Percentiles rank a stretch among this genome's conserved stretches.
Conservation (phyloP, 441 rosid species). For the Jatropha podagrica region DNA sequence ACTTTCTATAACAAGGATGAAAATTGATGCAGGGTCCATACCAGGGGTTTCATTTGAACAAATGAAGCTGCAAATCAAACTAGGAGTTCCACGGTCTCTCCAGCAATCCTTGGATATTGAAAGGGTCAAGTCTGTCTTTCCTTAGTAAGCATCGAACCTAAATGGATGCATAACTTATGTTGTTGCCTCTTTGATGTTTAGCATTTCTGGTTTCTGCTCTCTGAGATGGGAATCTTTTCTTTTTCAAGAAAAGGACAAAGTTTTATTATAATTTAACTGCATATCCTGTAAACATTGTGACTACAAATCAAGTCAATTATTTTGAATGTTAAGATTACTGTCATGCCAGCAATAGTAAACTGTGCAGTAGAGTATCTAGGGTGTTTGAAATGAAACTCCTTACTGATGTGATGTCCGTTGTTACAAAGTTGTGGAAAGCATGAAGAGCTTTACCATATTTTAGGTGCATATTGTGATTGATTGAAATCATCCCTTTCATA, state of each 20-base stretch:
- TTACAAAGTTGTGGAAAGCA: not conserved
- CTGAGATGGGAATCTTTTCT: not conserved
- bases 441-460: not conserved
- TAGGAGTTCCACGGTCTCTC: constrained; percentile 88
- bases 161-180: constrained; percentile 2
- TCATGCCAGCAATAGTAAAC: not conserved
- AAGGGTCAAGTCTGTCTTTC: constrained; percentile 81
- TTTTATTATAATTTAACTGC: not conserved
- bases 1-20: constrained; percentile 5
- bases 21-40: constrained; percentile 61
- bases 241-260: not conserved
- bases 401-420: not conserved
- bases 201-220: not conserved
- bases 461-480: not conserved
- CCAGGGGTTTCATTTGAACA: constrained; percentile 82
- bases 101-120: constrained; percentile 69
- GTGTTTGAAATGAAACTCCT: not conserved
- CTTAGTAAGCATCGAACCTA: constrained; percentile 47
- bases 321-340: not conserved
- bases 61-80: constrained; percentile 83
- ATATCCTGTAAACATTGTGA: not conserved
- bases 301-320: not conserved
- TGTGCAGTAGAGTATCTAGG: not conserved
- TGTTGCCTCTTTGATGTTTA: not conserved
- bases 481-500: not conserved